phyloP scores from a whole-genome alignment of 2,329 filamentous ascomycete genomes.

The Raffaelea deltoideospora region DNA sequence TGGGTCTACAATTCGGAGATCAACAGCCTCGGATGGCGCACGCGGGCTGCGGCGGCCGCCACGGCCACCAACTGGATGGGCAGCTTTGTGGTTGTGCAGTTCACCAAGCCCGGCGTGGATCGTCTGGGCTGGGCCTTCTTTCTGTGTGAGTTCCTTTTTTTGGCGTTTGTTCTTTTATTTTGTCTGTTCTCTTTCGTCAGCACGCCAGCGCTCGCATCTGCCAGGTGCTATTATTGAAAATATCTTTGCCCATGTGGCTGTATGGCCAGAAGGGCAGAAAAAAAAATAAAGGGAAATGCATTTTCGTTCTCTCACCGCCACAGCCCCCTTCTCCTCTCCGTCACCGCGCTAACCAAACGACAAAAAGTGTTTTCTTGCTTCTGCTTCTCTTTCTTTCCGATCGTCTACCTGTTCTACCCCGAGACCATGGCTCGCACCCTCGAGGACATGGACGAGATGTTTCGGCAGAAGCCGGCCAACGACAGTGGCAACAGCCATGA shows the following conservation, averaged over 20 bases:
- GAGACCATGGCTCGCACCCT: constrained; percentile 30
- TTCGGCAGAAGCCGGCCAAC: too few relatives aligned
- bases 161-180: neutral
- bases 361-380: constrained; percentile 14
- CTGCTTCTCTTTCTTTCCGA: constrained; percentile 19
- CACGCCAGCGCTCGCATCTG: too few relatives aligned
- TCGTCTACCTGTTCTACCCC: constrained; percentile 33
- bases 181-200: neutral
- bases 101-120: constrained; percentile 26
- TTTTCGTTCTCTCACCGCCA: too few relatives aligned
- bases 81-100: constrained; percentile 26
- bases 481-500: neutral
- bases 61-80: constrained; percentile 29
- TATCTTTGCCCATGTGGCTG: too few relatives aligned
- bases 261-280: too few relatives aligned
- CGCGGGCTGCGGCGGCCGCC: constrained; percentile 25
- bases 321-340: too few relatives aligned
- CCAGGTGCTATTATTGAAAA: too few relatives aligned
- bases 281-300: too few relatives aligned
- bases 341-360: too few relatives aligned
- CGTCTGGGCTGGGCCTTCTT: constrained; percentile 31
- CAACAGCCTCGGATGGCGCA: constrained; percentile 25
- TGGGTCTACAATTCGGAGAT: constrained; percentile 28
- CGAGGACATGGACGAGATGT: constrained; percentile 32
- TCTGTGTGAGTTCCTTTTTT: neutral